Base-by-base conservation (phyloP, 148 eudicot genomes). In the Persicaria maculosa region DNA sequence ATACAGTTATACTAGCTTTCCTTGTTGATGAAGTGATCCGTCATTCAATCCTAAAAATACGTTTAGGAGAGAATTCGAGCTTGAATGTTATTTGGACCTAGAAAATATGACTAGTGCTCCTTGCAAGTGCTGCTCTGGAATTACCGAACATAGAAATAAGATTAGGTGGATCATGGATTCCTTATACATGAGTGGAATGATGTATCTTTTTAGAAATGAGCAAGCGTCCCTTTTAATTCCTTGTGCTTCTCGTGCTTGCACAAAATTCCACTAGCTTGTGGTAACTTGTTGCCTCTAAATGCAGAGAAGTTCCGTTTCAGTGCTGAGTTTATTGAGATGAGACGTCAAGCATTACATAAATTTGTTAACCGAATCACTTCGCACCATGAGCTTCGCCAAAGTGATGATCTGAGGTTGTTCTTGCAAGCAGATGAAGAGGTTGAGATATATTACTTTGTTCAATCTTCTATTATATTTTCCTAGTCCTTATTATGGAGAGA, bases 301-400 rank as follows among this genome's bases (percentile, higher is more conserved):
- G 67, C 90, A 95, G 99, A 95, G 85, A 95, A 95, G 79, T 95
- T 95, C 69, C 89, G 96, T 69, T 95, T 95, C 79, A 92, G 87
- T 90, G 96, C 97, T 22, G 99, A 92, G 82, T 95, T 95, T 77
- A 95, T 95, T 83, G 97, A 95, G 78, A 92, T 88, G 97, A 90
- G 99, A 79, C 92, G 97, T 69, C 93, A 89, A 79, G 96, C 92
- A 46, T 74, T 95, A 86, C 94, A 95, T 84, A 82, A 84, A 59
- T 95, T 95, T 89, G 85, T 95, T 72, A 95, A 95, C 77, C 84
- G 97, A 54, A 85, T 92, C 78, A 92, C 97, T 68, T 88, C 90
- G 44, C 99, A 95, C 85, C 86, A 82, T 52, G 92, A 86, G 78
- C 97, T 95, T 80, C 89, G 83, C 75, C 88, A 77, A 74, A 90